phyloP scores from a whole-genome alignment of 192 early-diverging fungal species.

The Funneliformis mosseae region DNA sequence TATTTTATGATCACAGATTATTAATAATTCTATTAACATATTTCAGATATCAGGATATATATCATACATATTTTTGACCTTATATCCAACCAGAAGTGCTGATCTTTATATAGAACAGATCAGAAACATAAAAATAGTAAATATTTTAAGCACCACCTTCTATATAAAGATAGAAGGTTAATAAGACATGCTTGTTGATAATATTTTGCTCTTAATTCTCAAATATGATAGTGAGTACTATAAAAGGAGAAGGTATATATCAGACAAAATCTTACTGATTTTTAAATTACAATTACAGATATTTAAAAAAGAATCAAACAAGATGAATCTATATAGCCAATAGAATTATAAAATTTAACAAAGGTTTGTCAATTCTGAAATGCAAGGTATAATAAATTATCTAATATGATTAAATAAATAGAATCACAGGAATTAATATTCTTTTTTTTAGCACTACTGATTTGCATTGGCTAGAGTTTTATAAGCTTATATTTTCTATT shows the following conservation, averaged over 20 bases:
- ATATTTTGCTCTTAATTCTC: constrained; percentile 12
- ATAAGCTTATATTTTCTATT: too few species aligned
- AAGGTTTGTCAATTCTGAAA: constrained; percentile 16
- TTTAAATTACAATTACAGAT: not conserved
- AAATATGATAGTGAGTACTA: too few species aligned
- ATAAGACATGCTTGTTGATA: not conserved
- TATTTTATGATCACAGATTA: not conserved
- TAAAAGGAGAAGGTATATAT: too few species aligned
- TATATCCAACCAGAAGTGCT: not conserved
- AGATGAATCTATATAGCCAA: not conserved
- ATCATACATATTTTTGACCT: not conserved
- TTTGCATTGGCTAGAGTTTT: too few species aligned
- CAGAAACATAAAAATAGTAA: not conserved
- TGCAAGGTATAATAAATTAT: not conserved
- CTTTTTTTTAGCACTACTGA: too few species aligned
- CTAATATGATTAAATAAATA: constrained; percentile 10
- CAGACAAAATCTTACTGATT: not conserved
- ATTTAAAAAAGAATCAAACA: not conserved
- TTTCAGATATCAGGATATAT: constrained; percentile 7
- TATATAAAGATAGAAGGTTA: constrained; percentile 15
- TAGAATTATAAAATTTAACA: not conserved
- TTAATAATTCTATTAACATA: not conserved
- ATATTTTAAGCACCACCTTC: constrained; percentile 8
- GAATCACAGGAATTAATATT: too few species aligned
- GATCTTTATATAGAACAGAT: too few species aligned